Percentiles rank a stretch among this genome's conserved stretches.
Conservation (phyloP, 208 protist genomes). For the Tritrichomonas foetus region DNA sequence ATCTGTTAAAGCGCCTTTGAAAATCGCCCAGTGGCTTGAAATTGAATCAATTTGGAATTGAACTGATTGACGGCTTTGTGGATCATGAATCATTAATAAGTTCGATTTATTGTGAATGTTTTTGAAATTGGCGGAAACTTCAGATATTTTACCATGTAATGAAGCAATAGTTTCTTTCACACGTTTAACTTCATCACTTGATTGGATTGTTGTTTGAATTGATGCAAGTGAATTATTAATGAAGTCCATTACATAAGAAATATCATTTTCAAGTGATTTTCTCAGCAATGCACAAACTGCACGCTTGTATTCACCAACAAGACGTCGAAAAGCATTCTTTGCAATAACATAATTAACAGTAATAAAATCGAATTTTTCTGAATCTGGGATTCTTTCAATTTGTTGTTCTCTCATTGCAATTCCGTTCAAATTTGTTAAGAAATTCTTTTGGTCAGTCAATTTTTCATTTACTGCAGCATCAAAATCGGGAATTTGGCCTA, state of each 20-base stretch:
- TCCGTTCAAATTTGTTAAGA: conserved; percentile 5
- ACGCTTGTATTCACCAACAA: conserved; percentile 3
- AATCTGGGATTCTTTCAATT: conserved; percentile 26
- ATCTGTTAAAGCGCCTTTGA: neutral
- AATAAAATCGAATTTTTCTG: neutral
- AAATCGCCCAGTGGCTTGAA: neutral
- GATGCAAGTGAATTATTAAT: conserved; percentile 30
- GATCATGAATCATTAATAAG: conserved; percentile 26
- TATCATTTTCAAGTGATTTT: conserved; percentile 31
- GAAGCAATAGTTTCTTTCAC: neutral
- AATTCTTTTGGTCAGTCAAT: neutral
- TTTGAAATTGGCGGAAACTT: neutral
- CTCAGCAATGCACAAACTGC: neutral
- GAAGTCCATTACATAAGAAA: conserved; percentile 30
- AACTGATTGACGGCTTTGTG: neutral
- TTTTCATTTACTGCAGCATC: neutral
- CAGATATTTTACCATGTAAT: neutral
- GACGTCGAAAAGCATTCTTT: neutral
- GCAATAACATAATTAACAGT: neutral
- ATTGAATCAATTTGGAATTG: conserved; percentile 39
- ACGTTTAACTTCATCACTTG: neutral
- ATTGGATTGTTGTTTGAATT: neutral
- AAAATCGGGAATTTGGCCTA: neutral
- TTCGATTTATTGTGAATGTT: neutral
- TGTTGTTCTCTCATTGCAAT: neutral